These are phyloP conservation scores for Globisporangium cederbergense DNA, from an alignment of 352 stramenopile species.

Conservation along the genomic window DNA sequence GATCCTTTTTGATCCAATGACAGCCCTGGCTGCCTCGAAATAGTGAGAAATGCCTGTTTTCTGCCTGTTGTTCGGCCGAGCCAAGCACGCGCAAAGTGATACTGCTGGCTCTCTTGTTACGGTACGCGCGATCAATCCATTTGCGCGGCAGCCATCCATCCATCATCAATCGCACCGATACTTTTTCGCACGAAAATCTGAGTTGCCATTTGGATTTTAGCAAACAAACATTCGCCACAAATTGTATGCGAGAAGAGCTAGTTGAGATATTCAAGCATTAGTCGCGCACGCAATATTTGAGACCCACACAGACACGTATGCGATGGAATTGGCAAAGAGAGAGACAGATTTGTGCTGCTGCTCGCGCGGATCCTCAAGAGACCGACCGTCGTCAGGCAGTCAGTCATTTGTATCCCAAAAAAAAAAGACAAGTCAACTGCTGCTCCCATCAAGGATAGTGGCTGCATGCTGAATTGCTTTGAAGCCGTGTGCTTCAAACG, in stretches of 20 bases:
- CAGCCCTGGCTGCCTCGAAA: neutral
- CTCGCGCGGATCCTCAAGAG: neutral
- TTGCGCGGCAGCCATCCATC: neutral
- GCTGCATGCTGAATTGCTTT: constrained; percentile 5
- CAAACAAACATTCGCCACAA: too few species aligned
- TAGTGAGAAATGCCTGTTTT: neutral
- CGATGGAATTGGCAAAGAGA: neutral
- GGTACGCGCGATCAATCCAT: constrained; percentile 3
- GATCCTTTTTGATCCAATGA: constrained; percentile 10
- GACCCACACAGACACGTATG: too few species aligned
- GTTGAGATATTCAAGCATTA: too few species aligned
- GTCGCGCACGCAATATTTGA: neutral
- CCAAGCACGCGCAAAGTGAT: neutral
- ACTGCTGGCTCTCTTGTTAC: constrained; percentile 5
- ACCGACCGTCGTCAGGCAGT: neutral
- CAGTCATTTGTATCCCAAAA: constrained; percentile 1
- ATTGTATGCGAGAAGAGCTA: neutral
- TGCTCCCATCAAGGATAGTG: constrained; percentile 12
- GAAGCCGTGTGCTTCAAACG: neutral
- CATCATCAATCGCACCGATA: neutral
- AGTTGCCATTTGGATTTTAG: constrained; percentile 3
- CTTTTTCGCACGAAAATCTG: neutral
- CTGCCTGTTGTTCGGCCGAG: neutral
- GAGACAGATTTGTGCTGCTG: neutral
- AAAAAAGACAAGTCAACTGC: neutral